Evolutionary conservation across 805 yeast species (phyloP).

Genomic region (Starmerella stigmatis): DNA sequence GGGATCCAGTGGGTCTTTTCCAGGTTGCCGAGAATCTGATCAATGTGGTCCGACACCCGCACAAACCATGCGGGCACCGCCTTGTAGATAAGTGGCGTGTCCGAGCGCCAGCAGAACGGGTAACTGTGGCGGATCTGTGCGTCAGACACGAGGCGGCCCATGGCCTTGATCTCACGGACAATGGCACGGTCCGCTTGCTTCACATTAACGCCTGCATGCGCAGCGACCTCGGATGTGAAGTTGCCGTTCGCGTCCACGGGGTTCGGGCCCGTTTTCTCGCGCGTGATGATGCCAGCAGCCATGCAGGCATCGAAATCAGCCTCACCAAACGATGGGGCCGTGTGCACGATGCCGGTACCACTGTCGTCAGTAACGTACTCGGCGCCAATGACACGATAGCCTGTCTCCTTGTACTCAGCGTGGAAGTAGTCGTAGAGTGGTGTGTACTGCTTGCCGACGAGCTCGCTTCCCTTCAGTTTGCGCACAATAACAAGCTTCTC

Average conservation of each 20-base stretch:
- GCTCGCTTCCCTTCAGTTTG: conserved; percentile 64
- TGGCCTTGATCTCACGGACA: conserved; percentile 69
- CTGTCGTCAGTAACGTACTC: conserved; percentile 84
- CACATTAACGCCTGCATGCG: conserved; percentile 74
- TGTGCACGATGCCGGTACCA: conserved; percentile 99
- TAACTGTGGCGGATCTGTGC: conserved; percentile 89
- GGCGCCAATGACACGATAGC: conserved; percentile 71
- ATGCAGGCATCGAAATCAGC: conserved; percentile 83
- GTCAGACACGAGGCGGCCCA: conserved; percentile 63
- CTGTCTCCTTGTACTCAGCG: conserved; percentile 63
- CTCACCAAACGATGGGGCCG: conserved; percentile 98
- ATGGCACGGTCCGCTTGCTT: conserved; percentile 92
- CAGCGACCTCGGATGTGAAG: conserved; percentile 64
- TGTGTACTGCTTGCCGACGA: conserved; percentile 66
- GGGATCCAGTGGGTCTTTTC: conserved; percentile 94
- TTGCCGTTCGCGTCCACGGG: conserved; percentile 91
- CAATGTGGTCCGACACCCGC: conserved; percentile 75
- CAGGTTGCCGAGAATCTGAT: conserved; percentile 78
- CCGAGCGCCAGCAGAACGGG: conserved; percentile 99
- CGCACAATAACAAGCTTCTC: conserved; percentile 80
- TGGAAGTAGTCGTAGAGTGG: conserved; percentile 78
- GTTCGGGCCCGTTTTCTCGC: conserved; percentile 67
- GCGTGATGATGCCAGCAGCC: conserved; percentile 61
- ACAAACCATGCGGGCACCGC: conserved; percentile 99
- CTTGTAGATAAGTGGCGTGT: conserved; percentile 91